Evolutionary conservation across 148 eudicot genomes (phyloP), one percentile per base, ranked within the genome.

Genomic region (Bassia scoparia): DNA sequence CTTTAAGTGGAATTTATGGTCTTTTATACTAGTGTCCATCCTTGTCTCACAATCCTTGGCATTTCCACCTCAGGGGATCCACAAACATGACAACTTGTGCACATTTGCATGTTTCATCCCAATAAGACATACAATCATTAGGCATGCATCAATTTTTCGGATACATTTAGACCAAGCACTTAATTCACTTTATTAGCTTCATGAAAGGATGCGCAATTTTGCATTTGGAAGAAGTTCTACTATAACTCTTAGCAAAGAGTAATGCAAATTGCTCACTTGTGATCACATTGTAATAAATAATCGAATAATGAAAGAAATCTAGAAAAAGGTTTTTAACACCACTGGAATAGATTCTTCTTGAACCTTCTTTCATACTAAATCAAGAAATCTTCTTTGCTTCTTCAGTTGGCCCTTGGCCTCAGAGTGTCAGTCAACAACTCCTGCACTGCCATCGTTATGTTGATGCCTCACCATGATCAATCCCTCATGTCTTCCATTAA

Each of bases 21-120:
- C 20, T 31, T 66, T 66, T 20, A 4, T 3, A 17, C 4, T 16
- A 10, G 31, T 6, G 29, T 10, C n/a, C 50, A 48, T 12, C 15
- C 18, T 3, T 48, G 18, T 37, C n/a, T n/a, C 29, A 33, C 3
- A n/a, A 12, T 18, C 4, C 14, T 31, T 3, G 38, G n/a, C n/a
- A 31, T 69, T 69, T 69, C 61, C 72, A 69, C 21, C 44, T 50
- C 5, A n/a, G n/a, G 72, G 7, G 72, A 10, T 1, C 31, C n/a
- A 52, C 61, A 69, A 6, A 69, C 49, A 69, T 49, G 60, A 52
- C 72, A 69, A 16, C 38, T 30, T 3, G 72, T 27, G n/a, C 14
- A n/a, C 38, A 20, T 50, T 27, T 52, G 29, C 38, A 49, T 49
- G 23, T 0, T 69, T n/a, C 60, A 17, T 30, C 44, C 60, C 61